Evolutionary conservation across 1,139 yeast genomes (phyloP).

Genomic region (Sugiyamaella grinbergsii): DNA sequence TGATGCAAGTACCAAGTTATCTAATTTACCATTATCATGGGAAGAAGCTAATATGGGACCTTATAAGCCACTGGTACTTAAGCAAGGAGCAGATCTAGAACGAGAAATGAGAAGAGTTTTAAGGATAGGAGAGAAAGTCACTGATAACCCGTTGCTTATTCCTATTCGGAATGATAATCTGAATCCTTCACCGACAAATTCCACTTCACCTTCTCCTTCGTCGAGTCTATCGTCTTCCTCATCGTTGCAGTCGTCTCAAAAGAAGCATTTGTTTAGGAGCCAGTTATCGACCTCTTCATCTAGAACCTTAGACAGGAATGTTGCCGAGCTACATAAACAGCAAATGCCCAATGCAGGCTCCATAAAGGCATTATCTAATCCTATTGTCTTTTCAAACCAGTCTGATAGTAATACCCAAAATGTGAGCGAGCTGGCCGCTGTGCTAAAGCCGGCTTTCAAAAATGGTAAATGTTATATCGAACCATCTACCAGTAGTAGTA

Average conservation of each 20-base stretch:
- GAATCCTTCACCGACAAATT: constrained; percentile 10
- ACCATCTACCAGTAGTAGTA: constrained; percentile 1
- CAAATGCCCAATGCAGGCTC: background rate
- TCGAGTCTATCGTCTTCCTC: constrained; percentile 3
- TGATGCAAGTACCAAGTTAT: background rate
- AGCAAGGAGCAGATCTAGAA: constrained; percentile 6
- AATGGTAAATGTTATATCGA: constrained; percentile 5
- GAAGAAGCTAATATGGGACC: constrained; percentile 13
- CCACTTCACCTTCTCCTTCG: constrained; percentile 13
- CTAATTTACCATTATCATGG: constrained; percentile 8
- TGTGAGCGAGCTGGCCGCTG: background rate
- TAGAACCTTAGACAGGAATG: constrained; percentile 14
- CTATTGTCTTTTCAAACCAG: background rate
- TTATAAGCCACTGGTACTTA: constrained; percentile 13
- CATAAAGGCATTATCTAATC: background rate
- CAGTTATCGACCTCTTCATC: constrained; percentile 15
- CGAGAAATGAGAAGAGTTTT: constrained; percentile 13
- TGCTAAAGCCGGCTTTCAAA: background rate
- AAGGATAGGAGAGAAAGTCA: constrained; percentile 3
- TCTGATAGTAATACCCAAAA: background rate
- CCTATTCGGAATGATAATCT: constrained; percentile 11
- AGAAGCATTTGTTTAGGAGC: constrained; percentile 16
- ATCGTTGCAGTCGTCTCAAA: constrained; percentile 7
- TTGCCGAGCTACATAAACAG: constrained; percentile 11
- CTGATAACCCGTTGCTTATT: constrained; percentile 4